Evolutionary conservation across 345 rosid species (phyloP), one percentile per base, ranked within the genome.

Genomic region (Bruguiera sexangula): DNA sequence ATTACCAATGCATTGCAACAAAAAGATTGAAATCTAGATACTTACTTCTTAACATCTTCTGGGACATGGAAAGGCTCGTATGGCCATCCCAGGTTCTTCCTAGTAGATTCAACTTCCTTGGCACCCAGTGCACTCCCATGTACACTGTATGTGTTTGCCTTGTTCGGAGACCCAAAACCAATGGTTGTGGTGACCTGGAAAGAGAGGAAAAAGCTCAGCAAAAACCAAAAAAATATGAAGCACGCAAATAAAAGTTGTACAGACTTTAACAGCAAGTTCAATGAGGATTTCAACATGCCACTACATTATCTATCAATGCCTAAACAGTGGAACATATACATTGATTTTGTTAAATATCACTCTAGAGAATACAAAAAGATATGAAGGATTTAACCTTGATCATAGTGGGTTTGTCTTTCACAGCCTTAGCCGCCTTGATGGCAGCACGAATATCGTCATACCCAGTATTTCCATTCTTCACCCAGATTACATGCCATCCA

Each of bases 401-500:
- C 86, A 89, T 64, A 68, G 94, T 89, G 36, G 99, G 99, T 70
- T 88, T 96, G 84, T 96, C 98, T 58, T 75, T 96, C 50, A 96
- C 97, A 62, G 98, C 75, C 84, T 96, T 96, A 50, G 99, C 99
- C 83, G 90, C 98, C 88, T 90, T 88, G 63, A 96, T 90, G 76
- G 99, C 99, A 74, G 98, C 95, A 66, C 99, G 96, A 66, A 96
- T 92, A 22, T 92, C 98, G 71, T 92, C 96, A 72, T 92, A 92
- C 50, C 99, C 99, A 60, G 83, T 92, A 87, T 96, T 92, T 69
- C 99, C 99, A 72, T 90, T 92, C 91, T 96, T 92, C 80, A 96
- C 99, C 99, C 98, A 92, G 74, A 96, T 92, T 52, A 96, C 97
- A 70, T 96, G 98, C 99, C 99, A 96, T 29, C 99, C 99, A 70